Conservation (phyloP, 2,329 filamentous ascomycete genomes). For the Exserohilum rostratum region DNA sequence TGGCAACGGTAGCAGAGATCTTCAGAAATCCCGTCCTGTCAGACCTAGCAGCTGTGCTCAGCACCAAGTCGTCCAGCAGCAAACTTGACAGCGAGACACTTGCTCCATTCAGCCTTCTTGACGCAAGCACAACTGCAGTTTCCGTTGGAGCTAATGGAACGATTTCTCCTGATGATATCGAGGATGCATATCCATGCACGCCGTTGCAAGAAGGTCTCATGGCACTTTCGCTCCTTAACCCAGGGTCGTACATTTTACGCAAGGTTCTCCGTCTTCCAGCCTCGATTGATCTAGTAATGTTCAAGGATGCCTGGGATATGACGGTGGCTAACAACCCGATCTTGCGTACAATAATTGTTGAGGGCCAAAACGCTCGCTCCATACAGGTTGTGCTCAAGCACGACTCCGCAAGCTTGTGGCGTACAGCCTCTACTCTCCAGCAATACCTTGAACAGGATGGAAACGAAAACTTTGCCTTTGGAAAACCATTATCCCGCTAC, state of each 20-base stretch:
- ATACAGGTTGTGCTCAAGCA: background rate
- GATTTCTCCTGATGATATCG: background rate
- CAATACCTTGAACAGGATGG: background rate
- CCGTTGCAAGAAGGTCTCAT: background rate
- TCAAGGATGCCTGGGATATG: background rate
- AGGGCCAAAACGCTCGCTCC: background rate
- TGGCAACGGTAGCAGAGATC: background rate
- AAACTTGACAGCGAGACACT: background rate
- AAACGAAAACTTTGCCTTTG: background rate
- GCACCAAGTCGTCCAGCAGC: background rate
- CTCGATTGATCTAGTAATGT: background rate
- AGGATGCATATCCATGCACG: background rate
- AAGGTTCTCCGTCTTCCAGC: background rate
- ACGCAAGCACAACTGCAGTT: no score
- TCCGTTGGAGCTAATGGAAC: no score
- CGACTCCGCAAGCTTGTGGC: background rate
- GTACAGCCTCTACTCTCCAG: background rate
- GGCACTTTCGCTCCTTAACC: background rate
- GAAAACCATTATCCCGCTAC: background rate
- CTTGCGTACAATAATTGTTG: background rate
- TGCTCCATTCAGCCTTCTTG: no score
- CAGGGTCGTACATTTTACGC: background rate
- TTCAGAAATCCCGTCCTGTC: conserved; percentile 1
- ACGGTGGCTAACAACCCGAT: background rate
- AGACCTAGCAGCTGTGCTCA: background rate